Evolutionary conservation across 176 grass and related monocot genomes (phyloP).

Genomic region (Oryza meyeriana): DNA sequence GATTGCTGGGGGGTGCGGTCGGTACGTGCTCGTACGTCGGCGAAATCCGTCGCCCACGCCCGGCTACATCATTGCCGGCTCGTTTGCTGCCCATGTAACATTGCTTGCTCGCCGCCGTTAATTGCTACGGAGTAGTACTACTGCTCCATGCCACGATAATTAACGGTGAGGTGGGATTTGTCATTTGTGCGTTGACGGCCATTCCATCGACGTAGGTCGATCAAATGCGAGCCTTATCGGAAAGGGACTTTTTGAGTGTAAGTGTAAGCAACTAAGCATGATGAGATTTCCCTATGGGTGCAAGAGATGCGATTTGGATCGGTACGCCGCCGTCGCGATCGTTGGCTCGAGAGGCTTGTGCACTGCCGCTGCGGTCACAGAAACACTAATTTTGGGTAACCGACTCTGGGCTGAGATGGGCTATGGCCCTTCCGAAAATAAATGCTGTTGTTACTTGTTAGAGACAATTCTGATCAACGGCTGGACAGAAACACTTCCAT

Average conservation of each 20-base stretch:
- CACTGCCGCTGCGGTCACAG: not conserved
- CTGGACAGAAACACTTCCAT: not conserved
- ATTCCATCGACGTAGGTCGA: not conserved
- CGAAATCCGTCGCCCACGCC: slow-evolving; percentile 22
- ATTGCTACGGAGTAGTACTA: not conserved
- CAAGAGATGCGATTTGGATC: not conserved
- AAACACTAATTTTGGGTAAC: not conserved
- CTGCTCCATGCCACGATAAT: not conserved
- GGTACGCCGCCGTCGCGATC: not conserved
- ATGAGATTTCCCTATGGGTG: not conserved
- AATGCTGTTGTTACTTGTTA: not conserved
- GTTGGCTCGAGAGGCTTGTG: not conserved
- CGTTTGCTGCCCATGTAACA: not conserved
- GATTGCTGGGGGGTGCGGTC: not conserved
- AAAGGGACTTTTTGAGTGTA: not conserved
- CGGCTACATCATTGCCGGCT: not conserved
- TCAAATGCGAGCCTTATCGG: not conserved
- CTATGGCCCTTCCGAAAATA: not conserved
- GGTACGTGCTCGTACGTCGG: not conserved
- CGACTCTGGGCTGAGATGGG: not conserved
- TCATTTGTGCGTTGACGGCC: not conserved
- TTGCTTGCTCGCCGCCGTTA: not conserved
- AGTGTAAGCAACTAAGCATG: not conserved
- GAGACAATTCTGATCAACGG: not conserved
- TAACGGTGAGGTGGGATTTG: not conserved